These are phyloP conservation scores for Trichoderma reesei DNA, from an alignment of 495 filamentous ascomycete genomes.

Conservation along the genomic window DNA sequence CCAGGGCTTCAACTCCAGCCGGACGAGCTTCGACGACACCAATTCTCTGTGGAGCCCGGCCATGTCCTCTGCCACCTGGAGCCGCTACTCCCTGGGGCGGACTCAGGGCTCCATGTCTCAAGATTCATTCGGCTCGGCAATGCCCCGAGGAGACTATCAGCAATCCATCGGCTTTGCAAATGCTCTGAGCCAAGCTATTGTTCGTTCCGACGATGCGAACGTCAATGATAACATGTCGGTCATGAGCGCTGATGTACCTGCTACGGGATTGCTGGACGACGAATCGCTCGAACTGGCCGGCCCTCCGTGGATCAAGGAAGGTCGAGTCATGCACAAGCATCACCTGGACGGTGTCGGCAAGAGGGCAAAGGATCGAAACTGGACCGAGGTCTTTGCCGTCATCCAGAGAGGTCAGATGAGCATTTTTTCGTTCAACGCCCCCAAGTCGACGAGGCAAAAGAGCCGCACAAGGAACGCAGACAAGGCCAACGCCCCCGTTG, in stretches of 20 bases:
- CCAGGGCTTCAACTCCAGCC: conserved; percentile 79
- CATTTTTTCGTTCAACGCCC: conserved; percentile 81
- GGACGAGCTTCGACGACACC: conserved; percentile 86
- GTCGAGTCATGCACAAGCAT: conserved; percentile 91
- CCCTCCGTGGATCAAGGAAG: conserved; percentile 96
- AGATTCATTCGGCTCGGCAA: conserved; percentile 74
- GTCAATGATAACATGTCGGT: conserved; percentile 41
- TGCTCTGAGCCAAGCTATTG: conserved; percentile 91
- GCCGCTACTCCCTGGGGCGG: conserved; percentile 82
- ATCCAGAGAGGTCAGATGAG: conserved; percentile 94
- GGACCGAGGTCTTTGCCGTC: conserved; percentile 95
- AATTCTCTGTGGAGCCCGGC: conserved; percentile 88
- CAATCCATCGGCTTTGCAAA: conserved; percentile 97
- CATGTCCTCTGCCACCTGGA: conserved; percentile 65
- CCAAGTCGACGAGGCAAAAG: conserved; percentile 64
- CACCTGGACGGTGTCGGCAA: conserved; percentile 84
- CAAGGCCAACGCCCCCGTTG: conserved; percentile 59
- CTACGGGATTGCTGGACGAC: conserved; percentile 73
- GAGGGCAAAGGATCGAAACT: conserved; percentile 83
- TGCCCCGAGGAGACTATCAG: conserved; percentile 75
- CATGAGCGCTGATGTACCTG: conserved; percentile 43
- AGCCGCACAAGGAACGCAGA: conserved; percentile 35
- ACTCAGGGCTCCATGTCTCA: conserved; percentile 85
- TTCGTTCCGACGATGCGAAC: conserved; percentile 71
- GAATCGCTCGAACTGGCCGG: conserved; percentile 83